Evolutionary conservation across 352 stramenopile genomes (phyloP).

Genomic region (Pythium dissotocum): DNA sequence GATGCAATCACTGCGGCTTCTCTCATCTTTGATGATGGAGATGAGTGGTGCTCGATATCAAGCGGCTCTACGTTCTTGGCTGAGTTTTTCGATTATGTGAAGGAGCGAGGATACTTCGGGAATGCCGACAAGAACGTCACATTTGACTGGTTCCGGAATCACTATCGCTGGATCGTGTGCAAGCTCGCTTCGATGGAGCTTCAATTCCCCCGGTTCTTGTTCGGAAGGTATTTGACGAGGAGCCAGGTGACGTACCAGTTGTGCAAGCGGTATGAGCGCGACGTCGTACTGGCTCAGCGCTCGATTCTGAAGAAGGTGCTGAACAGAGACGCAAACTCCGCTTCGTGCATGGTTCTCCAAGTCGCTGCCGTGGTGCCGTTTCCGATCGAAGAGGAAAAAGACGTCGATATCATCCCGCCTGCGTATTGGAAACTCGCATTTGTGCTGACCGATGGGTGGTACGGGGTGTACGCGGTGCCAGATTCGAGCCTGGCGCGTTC

Average conservation of each 20-base stretch:
- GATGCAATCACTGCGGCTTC: not conserved
- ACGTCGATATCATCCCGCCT: conserved; percentile 43
- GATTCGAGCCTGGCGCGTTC: conserved; percentile 40
- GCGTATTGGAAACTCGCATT: conserved; percentile 56
- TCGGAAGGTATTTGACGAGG: conserved; percentile 58
- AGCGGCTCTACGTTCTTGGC: not conserved
- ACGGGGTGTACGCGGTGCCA: conserved; percentile 61
- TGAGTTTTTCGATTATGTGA: conserved; percentile 47
- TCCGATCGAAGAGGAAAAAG: conserved; percentile 26
- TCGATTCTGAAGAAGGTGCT: conserved; percentile 73
- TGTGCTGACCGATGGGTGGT: conserved; percentile 77
- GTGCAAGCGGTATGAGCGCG: conserved; percentile 47
- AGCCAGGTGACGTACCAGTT: conserved; percentile 63
- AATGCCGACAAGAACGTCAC: conserved; percentile 35
- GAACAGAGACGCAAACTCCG: conserved; percentile 58
- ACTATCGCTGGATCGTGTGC: conserved; percentile 77
- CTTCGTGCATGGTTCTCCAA: conserved; percentile 68
- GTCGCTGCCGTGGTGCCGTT: conserved; percentile 56
- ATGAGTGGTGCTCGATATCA: not conserved
- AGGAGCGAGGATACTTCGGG: conserved; percentile 29
- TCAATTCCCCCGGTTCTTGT: conserved; percentile 45
- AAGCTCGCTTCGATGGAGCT: conserved; percentile 66
- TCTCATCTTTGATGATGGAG: not conserved
- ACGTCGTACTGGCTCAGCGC: conserved; percentile 49
- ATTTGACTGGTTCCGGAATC: conserved; percentile 64